Conservation (phyloP, 106 monocot species). For the Hemerocallis citrina region DNA sequence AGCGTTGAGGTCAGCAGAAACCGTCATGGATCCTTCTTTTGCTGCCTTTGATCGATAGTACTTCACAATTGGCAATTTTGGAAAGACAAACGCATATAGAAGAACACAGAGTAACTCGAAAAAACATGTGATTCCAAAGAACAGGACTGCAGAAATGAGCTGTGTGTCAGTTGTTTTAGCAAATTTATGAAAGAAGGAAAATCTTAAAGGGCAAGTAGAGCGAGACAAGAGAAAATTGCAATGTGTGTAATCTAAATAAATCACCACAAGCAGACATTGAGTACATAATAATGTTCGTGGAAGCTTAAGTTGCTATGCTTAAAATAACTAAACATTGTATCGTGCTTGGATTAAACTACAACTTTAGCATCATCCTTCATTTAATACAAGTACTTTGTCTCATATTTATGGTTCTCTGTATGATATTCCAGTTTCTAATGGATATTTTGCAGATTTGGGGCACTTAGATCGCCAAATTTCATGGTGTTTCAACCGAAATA, state of each 20-base stretch:
- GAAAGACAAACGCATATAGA: constrained; percentile 78
- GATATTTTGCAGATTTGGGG: no score
- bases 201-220: no score
- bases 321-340: no score
- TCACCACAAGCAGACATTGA: neutral
- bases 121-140: constrained; percentile 48
- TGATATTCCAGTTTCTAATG: no score
- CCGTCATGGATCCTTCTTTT: constrained; percentile 23
- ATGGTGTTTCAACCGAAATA: no score
- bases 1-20: constrained; percentile 43
- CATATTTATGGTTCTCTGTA: no score
- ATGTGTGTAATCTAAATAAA: neutral
- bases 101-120: constrained; percentile 74
- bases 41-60: constrained; percentile 26
- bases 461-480: no score
- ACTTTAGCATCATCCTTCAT: no score
- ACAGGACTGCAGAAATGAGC: constrained; percentile 35
- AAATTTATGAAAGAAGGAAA: neutral
- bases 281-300: no score
- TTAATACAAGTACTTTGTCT: no score
- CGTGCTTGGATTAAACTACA: no score
- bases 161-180: neutral
- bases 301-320: no score
- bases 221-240: neutral
- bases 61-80: constrained; percentile 71